A percentile compares a stretch with the other conserved stretches of the same genome.
phyloP scores from a whole-genome alignment of 2,329 filamentous ascomycete genomes.

The Hymenoscyphus fraxineus region DNA sequence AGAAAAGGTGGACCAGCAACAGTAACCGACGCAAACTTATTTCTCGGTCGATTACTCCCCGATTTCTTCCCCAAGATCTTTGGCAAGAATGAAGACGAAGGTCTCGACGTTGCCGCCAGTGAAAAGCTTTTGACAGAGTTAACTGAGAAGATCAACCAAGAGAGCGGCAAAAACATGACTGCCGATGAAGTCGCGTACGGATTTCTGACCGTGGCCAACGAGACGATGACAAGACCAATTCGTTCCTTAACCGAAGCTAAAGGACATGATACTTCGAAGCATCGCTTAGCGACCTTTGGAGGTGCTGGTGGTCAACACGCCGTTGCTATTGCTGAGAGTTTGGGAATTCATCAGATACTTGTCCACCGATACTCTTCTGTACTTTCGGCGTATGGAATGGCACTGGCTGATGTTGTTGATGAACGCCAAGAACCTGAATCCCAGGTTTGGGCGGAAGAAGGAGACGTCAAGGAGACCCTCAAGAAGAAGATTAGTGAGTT shows the following conservation, averaged over 20 bases:
- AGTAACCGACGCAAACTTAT: conserved; percentile 87
- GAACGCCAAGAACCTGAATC: conserved; percentile 76
- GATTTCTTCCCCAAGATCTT: conserved; percentile 95
- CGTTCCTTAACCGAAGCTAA: conserved; percentile 85
- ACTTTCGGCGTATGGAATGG: conserved; percentile 87
- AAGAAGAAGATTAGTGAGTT: conserved; percentile 73
- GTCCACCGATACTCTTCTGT: conserved; percentile 85
- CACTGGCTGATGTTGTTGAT: conserved; percentile 84
- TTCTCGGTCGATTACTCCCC: conserved; percentile 75
- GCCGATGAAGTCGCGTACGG: conserved; percentile 50
- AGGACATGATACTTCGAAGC: conserved; percentile 82
- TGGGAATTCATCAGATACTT: conserved; percentile 82
- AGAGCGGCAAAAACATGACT: conserved; percentile 62
- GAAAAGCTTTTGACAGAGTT: conserved; percentile 70
- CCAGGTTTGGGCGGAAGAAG: conserved; percentile 55
- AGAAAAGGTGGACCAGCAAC: conserved; percentile 83
- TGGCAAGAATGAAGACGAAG: conserved; percentile 78
- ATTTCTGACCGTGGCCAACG: conserved; percentile 88
- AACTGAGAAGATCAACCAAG: conserved; percentile 70
- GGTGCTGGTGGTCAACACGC: conserved; percentile 90
- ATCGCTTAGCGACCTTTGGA: conserved; percentile 84
- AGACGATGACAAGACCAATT: conserved; percentile 86
- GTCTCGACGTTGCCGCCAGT: conserved; percentile 71
- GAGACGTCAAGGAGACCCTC: conserved; percentile 58
- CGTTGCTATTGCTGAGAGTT: conserved; percentile 75